Base-by-base conservation (phyloP, 164 flowering plant genomes). In the Piper betle region DNA sequence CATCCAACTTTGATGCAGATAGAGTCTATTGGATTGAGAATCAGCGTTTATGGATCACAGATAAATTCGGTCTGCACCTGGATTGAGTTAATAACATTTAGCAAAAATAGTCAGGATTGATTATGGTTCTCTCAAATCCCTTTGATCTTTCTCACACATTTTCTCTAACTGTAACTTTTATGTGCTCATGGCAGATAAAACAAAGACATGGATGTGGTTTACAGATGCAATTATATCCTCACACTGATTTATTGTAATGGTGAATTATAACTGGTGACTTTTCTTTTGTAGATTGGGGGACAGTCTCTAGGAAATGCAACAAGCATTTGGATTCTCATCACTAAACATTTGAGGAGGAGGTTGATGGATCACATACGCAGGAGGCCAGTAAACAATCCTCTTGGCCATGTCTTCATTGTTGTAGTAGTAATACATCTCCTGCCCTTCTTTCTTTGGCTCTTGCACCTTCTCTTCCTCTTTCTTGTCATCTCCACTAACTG, bases 281-380 rank as follows among this genome's bases (percentile, higher is more conserved):
- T 42, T 46, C 12, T 10, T 46, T 6, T 46, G 50, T 6, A 15
- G 50, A 2, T 15, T 46, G 15, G 50, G 50, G 10, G 50, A 46
- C 3, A 15, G 10, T 5, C 58, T 16, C 38, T 25, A 64, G 41
- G 88, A 72, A 67, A 92, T 86, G 80, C 80, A 73, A 62, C 98
- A 92, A 0, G 98, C 96, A 68, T 92, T 88, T 4, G 98, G 98
- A 69, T 92, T 92, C 74, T 92, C 98, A 61, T 92, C 98, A 18
- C 96, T 88, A 70, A 92, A 92, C 40, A 88, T 76, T 78, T 88
- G 96, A 12, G 98, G 95, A 16, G 96, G 95, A 25, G 33, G 33
- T 62, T 75, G 65, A 65, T 92, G 96, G n/a, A 87, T 80, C 53
- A 85, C 76, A 60, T 92, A 92, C 6, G 79, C 65, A 0, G 96